Percentiles rank a stretch among this genome's conserved stretches.
These are phyloP conservation scores for Saccharata proteae DNA, from an alignment of 2,329 filamentous ascomycete genomes.

Conservation along the genomic window DNA sequence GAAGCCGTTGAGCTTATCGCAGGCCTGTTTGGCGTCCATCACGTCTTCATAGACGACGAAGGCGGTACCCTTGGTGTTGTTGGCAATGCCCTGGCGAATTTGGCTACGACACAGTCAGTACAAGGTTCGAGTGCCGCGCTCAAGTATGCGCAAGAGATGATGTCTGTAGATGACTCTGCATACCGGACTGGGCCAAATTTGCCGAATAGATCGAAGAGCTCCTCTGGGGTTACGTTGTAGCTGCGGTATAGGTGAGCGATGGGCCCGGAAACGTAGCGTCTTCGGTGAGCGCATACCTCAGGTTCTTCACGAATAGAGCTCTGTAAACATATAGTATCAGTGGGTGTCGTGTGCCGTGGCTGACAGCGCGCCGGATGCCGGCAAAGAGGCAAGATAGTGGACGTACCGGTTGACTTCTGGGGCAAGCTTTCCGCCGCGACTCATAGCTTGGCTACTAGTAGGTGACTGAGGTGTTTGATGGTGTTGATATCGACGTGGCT, in stretches of 20 bases:
- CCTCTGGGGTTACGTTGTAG: conserved; percentile 97
- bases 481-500: conserved; percentile 8
- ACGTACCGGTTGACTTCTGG: conserved; percentile 97
- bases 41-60: conserved; percentile 99
- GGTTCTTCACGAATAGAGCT: conserved; percentile 99
- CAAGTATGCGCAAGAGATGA: conserved; percentile 1
- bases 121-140: background rate
- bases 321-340: conserved; percentile 36
- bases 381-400: conserved; percentile 11
- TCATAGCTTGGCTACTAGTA: conserved; percentile 60
- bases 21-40: conserved; percentile 95
- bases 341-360: conserved; percentile 11
- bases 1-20: conserved; percentile 99
- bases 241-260: conserved; percentile 33
- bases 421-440: conserved; percentile 91
- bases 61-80: conserved; percentile 94
- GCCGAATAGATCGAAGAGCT: conserved; percentile 96
- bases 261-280: background rate
- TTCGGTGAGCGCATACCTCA: conserved; percentile 50
- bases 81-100: conserved; percentile 95
- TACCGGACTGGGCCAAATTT: conserved; percentile 95
- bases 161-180: conserved; percentile 23
- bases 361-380: conserved; percentile 7
- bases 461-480: conserved; percentile 9
- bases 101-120: conserved; percentile 48